Conservation (phyloP, 2,329 filamentous ascomycete genomes). For the Pleomassaria siparia region DNA sequence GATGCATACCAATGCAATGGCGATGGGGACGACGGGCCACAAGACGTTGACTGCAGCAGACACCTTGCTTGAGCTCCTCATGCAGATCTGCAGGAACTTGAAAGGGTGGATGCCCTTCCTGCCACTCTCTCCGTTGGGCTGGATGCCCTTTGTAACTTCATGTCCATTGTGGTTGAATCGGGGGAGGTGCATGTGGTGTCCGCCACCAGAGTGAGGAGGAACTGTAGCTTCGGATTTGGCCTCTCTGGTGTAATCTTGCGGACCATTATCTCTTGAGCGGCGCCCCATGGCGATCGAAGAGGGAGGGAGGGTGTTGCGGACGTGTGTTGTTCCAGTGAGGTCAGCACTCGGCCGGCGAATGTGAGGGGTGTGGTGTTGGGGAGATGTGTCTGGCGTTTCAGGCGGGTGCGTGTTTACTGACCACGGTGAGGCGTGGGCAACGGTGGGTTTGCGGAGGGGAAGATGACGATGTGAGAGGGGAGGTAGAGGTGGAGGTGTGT, state of each 20-base stretch:
- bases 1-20: slow-evolving; percentile 61
- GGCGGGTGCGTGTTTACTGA: not conserved
- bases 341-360: not conserved
- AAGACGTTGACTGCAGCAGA: slow-evolving; percentile 69
- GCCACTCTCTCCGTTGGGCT: slow-evolving; percentile 66
- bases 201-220: slow-evolving; percentile 7
- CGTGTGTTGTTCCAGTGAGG: not conserved
- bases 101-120: slow-evolving; percentile 65
- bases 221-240: slow-evolving; percentile 8
- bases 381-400: not conserved
- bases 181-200: slow-evolving; percentile 25
- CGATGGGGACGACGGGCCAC: slow-evolving; percentile 74
- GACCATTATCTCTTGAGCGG: slow-evolving; percentile 3
- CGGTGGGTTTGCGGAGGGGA: not conserved
- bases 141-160: slow-evolving; percentile 45
- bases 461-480: not conserved
- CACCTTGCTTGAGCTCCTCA: slow-evolving; percentile 62
- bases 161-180: slow-evolving; percentile 50
- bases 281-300: not conserved
- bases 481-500: not conserved
- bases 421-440: not conserved
- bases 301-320: not conserved
- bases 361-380: no score
- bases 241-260: slow-evolving; percentile 8
- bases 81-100: slow-evolving; percentile 65